These are phyloP conservation scores for Amaranthus palmeri DNA, from an alignment of 148 eudicot species.

Conservation along the genomic window DNA sequence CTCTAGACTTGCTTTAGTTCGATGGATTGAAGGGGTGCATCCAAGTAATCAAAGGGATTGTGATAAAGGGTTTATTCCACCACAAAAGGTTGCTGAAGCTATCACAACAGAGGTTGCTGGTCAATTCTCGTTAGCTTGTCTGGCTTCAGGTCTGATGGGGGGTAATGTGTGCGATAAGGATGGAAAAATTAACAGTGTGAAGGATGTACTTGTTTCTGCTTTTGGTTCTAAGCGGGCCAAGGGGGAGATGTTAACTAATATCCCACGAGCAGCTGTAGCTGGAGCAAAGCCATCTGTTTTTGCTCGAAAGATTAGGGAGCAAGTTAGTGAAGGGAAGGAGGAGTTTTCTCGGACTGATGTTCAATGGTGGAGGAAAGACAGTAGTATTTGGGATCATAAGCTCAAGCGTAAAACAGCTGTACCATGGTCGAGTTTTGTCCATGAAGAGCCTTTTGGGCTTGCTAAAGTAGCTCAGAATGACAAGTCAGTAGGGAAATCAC, in stretches of 20 bases:
- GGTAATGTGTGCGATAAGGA: slow-evolving; percentile 14
- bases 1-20: slow-evolving; percentile 37
- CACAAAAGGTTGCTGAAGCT: slow-evolving; percentile 24
- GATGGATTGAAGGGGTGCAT: slow-evolving; percentile 42
- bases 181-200: slow-evolving; percentile 26
- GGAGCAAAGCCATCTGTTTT: slow-evolving; percentile 48
- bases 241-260: slow-evolving; percentile 13
- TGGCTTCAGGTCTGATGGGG: slow-evolving; percentile 25
- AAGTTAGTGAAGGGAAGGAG: slow-evolving; percentile 21
- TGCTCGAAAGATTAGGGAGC: slow-evolving; percentile 26
- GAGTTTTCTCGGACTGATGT: slow-evolving; percentile 34
- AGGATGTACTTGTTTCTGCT: slow-evolving; percentile 39
- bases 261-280: slow-evolving; percentile 51
- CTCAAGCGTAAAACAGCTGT: slow-evolving; percentile 45
- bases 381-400: slow-evolving; percentile 47
- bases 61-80: slow-evolving; percentile 18
- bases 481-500: slow-evolving; percentile 18
- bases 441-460: slow-evolving; percentile 27
- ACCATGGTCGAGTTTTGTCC: slow-evolving; percentile 39
- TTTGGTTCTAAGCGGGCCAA: slow-evolving; percentile 22
- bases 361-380: slow-evolving; percentile 35
- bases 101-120: slow-evolving; percentile 21
- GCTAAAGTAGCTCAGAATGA: slow-evolving; percentile 21
- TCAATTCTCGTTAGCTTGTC: slow-evolving; percentile 34
- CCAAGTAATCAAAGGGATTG: slow-evolving; percentile 18